Conservation (phyloP, 192 early-diverging fungal genomes). For the Rhizophlyctis rosea region DNA sequence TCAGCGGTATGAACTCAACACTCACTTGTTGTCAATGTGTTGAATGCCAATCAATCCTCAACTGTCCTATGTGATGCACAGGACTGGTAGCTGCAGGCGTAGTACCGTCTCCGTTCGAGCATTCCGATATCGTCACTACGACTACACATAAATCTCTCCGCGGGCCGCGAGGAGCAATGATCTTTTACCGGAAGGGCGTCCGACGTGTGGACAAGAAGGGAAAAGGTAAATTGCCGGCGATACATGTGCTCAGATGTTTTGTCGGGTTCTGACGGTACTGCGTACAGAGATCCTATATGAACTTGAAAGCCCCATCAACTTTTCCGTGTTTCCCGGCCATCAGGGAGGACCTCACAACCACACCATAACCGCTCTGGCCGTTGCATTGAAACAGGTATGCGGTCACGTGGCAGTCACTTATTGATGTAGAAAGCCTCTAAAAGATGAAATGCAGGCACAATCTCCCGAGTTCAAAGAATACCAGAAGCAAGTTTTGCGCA, state of each 20-base stretch:
- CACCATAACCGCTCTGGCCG: constrained; percentile 93
- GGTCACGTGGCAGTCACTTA: not conserved
- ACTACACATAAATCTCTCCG: constrained; percentile 99
- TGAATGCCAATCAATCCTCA: not conserved
- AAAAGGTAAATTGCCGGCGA: constrained; percentile 41
- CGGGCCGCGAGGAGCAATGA: constrained; percentile 97
- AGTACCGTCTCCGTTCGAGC: constrained; percentile 84
- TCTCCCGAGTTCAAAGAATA: constrained; percentile 83
- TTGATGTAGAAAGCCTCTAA: not conserved
- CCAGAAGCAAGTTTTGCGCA: constrained; percentile 85
- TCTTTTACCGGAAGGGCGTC: constrained; percentile 96
- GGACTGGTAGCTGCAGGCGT: constrained; percentile 85
- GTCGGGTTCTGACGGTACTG: not conserved
- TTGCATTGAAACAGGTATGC: constrained; percentile 87
- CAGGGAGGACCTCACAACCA: constrained; percentile 99
- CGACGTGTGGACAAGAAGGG: constrained; percentile 88
- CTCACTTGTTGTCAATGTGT: not conserved
- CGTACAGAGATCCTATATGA: constrained; percentile 73
- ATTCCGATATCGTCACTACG: constrained; percentile 96
- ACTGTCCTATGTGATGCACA: constrained; percentile 21
- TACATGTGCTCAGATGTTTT: not conserved
- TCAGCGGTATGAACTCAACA: constrained; percentile 59
- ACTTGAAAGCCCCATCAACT: constrained; percentile 93
- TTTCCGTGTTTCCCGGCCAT: constrained; percentile 96
- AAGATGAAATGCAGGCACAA: constrained; percentile 48